Evolutionary conservation across 768 basidiomycete genomes (phyloP), one percentile per base, ranked within the genome.

Genomic region (Boletus speciosus): DNA sequence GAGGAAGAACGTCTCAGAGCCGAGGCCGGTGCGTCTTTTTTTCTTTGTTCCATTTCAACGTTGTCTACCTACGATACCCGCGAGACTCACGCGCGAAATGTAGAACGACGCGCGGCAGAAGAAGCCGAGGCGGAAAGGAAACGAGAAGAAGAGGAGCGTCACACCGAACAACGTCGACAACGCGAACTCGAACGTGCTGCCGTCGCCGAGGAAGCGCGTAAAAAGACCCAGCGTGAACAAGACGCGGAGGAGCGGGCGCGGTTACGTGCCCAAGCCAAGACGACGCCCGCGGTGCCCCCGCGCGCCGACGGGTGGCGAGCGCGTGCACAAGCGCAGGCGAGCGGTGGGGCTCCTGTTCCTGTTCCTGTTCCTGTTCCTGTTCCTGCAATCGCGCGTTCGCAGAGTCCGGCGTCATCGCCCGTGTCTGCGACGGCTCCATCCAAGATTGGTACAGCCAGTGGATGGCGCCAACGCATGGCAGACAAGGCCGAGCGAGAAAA

Each of bases 181-280:
- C 83, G 81, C 50, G 79, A 78, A 27, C 71, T 55, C 16, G 78
- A 82, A 51, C 79, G 80, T 27, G 78, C 78, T 15, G 81, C 78
- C 15, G 76, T 75, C 0, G 16, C 70, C 14, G 84, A 88, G 51
- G 70, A 78, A 27, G 83, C 82, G 1, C 81, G 79, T n/a, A 72
- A 77, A 47, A 86, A 82, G 57, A 72, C 71, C 12, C 80, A 84
- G 60, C 79, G 85, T 37, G 89, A 88, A 61, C 83, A 85, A n/a
- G 87, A 89, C 55, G 87, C 88, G 1, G 80, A 67, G 49, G 80
- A 71, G 74, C 74, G 49, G 74, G 78, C 54, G 36, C 73, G 23
- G 56, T 27, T 27, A 64, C 81, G 74, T 5, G 62, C 72, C 8
- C 71, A 67, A 34, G 56, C 61, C 47, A 68, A 63, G 38, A 54